Evolutionary conservation across 1,139 yeast species (phyloP), one percentile per base, ranked within the genome.

Genomic region (Candida labiduridarum): DNA sequence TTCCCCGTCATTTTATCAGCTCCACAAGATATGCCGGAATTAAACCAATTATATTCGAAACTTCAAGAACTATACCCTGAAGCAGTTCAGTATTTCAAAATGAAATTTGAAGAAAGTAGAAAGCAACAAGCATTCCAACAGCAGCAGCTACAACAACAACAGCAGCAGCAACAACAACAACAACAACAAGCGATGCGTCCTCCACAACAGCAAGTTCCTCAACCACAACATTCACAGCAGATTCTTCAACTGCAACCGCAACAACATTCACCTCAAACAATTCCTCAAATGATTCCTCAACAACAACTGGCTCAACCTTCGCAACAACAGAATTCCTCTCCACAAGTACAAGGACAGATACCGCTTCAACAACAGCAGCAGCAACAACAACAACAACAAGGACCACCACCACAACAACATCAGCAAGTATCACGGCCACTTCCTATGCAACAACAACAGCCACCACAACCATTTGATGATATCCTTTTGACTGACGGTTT

Each of bases 21-120:
- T 6, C 85, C 85, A 2, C 76, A 74, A 5, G 84, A 80, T 47
- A 73, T 81, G 72, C 83, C 84, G 0, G 85, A 80, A 57, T 67
- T 82, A 48, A 67, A 65, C 49, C 78, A 70, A 44, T 68, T 78
- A 46, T 82, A 82, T 59, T 65, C 69, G 35, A 67, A 75, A 48
- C 65, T 82, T 47, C 82, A 80, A 55, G 82, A 78, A 48, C 61
- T 82, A 41, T 82, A 81, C 54, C 84, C 84, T 0, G 85, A 81
- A 53, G 83, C 83, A 0, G 66, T 80, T 36, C 82, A 77, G 46
- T 74, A 71, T 53, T 68, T 78, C 54, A 82, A 76, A 57, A 62
- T 72, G 64, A 78, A 75, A 52, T 67, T 79, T 56, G 76, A 73
- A 48, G 74, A 76, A 52, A 63, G 75, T 66, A 72, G 74, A 55